A percentile compares a stretch with the other conserved stretches of the same genome.
phyloP scores from a whole-genome alignment of 305 asterid species.

The Petunia hybrid region DNA sequence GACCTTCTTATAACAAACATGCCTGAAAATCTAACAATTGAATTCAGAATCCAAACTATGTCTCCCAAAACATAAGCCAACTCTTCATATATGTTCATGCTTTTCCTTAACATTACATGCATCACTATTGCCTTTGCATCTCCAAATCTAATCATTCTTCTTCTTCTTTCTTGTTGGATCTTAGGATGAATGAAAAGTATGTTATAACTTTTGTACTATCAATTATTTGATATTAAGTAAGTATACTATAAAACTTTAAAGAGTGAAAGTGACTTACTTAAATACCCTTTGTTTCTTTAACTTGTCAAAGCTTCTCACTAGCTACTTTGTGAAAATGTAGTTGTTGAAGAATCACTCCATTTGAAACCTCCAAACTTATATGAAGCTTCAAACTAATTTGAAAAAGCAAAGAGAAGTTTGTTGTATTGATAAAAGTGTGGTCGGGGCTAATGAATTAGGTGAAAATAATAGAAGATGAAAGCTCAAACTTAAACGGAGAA shows the following conservation, averaged over 20 bases:
- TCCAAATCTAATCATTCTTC: slow-evolving; percentile 45
- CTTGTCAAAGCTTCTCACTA: slow-evolving; percentile 21
- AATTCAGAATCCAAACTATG: slow-evolving; percentile 46
- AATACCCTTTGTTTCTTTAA: slow-evolving; percentile 45
- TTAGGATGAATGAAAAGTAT: slow-evolving; percentile 11
- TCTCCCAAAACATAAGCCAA: slow-evolving; percentile 50
- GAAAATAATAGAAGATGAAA: not conserved
- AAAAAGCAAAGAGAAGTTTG: too few species aligned
- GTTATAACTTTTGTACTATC: not conserved
- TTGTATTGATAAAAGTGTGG: too few species aligned
- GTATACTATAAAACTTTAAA: not conserved
- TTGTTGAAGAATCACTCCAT: not conserved
- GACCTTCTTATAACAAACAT: slow-evolving; percentile 40
- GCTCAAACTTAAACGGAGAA: not conserved
- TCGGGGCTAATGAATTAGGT: too few species aligned
- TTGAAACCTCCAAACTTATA: not conserved
- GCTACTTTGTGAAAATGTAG: slow-evolving; percentile 12
- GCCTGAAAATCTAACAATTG: slow-evolving; percentile 54
- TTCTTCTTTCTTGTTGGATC: slow-evolving; percentile 1
- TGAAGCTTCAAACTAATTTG: not conserved
- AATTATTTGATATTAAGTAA: not conserved
- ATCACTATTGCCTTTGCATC: slow-evolving; percentile 50
- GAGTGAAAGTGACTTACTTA: slow-evolving; percentile 41
- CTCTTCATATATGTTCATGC: slow-evolving; percentile 52
- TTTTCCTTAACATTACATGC: slow-evolving; percentile 65